Conservation (phyloP, 306 rosid genomes). For the Trifolium subterraneum region DNA sequence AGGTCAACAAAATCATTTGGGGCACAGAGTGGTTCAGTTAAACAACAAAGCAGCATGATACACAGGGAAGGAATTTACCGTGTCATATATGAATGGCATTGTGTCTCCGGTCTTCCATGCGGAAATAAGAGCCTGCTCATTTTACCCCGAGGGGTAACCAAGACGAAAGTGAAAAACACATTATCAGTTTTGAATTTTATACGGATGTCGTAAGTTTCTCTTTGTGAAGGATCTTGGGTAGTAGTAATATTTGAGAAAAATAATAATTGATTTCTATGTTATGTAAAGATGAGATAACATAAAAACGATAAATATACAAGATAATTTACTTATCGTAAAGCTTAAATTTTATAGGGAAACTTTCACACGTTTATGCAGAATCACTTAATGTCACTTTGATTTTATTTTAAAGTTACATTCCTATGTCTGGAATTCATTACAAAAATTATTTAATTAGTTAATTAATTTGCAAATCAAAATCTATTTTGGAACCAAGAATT, state of each 20-base stretch:
- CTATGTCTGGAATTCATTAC: slow-evolving; percentile 10
- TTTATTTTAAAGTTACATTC: slow-evolving; percentile 4
- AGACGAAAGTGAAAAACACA: slow-evolving; percentile 17
- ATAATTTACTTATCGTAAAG: slow-evolving; percentile 1
- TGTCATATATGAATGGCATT: slow-evolving; percentile 96
- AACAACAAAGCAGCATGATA: slow-evolving; percentile 35
- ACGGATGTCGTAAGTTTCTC: neutral
- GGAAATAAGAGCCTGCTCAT: slow-evolving; percentile 77
- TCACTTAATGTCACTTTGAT: neutral
- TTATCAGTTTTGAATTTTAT: slow-evolving; percentile 37
- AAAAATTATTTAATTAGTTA: no score
- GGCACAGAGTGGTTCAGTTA: slow-evolving; percentile 30
- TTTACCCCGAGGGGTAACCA: neutral
- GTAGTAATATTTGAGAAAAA: slow-evolving; percentile 2
- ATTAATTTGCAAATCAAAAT: neutral
- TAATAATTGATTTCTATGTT: slow-evolving; percentile 13
- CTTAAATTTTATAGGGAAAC: slow-evolving; percentile 10
- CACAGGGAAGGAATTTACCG: slow-evolving; percentile 56
- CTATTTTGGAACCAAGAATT: neutral
- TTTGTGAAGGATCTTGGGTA: neutral
- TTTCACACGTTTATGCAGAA: neutral
- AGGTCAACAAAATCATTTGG: slow-evolving; percentile 37
- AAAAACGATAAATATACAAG: slow-evolving; percentile 2
- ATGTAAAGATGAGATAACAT: neutral
- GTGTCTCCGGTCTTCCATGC: slow-evolving; percentile 82